These are phyloP conservation scores for Tremellales sp. DNA, from an alignment of 1,284 basidiomycete species.

Conservation along the genomic window DNA sequence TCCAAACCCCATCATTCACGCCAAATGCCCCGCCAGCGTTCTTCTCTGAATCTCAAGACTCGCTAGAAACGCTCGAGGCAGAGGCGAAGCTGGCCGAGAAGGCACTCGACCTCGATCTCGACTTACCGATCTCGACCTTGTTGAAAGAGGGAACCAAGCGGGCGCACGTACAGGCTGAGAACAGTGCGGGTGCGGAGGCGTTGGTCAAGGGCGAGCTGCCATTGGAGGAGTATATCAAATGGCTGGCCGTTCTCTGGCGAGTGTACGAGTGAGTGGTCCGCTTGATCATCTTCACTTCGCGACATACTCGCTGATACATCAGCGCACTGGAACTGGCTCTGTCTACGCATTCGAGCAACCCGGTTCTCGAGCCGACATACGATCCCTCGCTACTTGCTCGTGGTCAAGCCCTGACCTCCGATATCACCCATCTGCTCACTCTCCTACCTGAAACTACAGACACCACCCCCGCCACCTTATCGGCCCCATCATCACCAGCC, in stretches of 20 bases:
- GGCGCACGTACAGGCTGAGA: conserved; percentile 62
- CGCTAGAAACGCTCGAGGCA: neutral
- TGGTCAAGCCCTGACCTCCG: conserved; percentile 57
- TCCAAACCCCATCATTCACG: conserved; percentile 19
- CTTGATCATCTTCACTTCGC: neutral
- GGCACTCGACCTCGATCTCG: conserved; percentile 35
- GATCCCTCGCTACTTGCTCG: conserved; percentile 66
- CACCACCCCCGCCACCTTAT: conserved; percentile 41
- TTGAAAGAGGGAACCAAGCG: conserved; percentile 59
- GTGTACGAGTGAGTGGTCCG: conserved; percentile 63
- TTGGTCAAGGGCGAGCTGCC: conserved; percentile 61
- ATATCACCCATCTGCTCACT: conserved; percentile 63
- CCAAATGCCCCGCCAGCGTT: conserved; percentile 16
- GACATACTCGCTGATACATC: conserved; percentile 5
- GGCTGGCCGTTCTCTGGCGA: conserved; percentile 71
- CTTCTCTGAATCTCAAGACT: conserved; percentile 1
- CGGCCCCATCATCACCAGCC: conserved; percentile 36
- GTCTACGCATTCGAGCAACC: conserved; percentile 60
- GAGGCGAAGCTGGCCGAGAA: neutral
- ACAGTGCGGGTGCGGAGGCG: conserved; percentile 59
- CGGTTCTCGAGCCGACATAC: conserved; percentile 63
- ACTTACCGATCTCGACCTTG: conserved; percentile 45
- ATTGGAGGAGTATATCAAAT: conserved; percentile 64
- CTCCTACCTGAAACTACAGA: conserved; percentile 23
- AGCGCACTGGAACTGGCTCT: conserved; percentile 64